Conservation (phyloP, 2,329 filamentous ascomycete genomes). For the Boeremia lycopersici region DNA sequence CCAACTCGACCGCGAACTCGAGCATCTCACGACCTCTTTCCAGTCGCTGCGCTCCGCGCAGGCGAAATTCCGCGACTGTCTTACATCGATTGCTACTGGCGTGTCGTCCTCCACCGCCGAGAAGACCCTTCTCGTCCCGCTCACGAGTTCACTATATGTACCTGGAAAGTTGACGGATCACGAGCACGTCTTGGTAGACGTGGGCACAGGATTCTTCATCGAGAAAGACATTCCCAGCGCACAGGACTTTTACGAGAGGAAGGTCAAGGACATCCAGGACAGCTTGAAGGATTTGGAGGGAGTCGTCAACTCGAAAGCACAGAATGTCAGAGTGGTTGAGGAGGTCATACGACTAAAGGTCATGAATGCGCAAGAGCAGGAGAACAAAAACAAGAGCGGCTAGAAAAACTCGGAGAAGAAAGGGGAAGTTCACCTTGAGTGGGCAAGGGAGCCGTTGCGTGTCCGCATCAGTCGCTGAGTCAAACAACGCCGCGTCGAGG, state of each 20-base stretch:
- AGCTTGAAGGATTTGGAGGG: constrained; percentile 72
- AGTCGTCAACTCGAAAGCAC: constrained; percentile 76
- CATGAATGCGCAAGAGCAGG: constrained; percentile 40
- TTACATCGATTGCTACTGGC: constrained; percentile 73
- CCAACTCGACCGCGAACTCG: constrained; percentile 93
- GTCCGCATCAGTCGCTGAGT: neutral
- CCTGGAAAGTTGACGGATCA: constrained; percentile 71
- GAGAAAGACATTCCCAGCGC: constrained; percentile 77
- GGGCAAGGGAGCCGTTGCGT: neutral
- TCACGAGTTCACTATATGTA: constrained; percentile 95
- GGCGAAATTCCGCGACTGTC: constrained; percentile 88
- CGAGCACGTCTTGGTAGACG: constrained; percentile 70
- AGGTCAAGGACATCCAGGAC: constrained; percentile 68
- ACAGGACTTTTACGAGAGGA: constrained; percentile 69
- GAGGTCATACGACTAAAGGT: constrained; percentile 62
- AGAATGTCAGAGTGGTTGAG: constrained; percentile 84
- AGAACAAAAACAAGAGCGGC: constrained; percentile 32
- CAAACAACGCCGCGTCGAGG: neutral
- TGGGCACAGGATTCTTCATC: constrained; percentile 92
- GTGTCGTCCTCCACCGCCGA: constrained; percentile 51
- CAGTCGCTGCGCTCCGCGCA: constrained; percentile 88
- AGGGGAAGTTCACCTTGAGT: neutral
- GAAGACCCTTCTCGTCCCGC: constrained; percentile 80
- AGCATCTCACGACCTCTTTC: constrained; percentile 90
- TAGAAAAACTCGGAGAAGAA: constrained; percentile 13